phyloP scores from a whole-genome alignment of 2,329 filamentous ascomycete genomes.

The Keithomyces neogunnii region DNA sequence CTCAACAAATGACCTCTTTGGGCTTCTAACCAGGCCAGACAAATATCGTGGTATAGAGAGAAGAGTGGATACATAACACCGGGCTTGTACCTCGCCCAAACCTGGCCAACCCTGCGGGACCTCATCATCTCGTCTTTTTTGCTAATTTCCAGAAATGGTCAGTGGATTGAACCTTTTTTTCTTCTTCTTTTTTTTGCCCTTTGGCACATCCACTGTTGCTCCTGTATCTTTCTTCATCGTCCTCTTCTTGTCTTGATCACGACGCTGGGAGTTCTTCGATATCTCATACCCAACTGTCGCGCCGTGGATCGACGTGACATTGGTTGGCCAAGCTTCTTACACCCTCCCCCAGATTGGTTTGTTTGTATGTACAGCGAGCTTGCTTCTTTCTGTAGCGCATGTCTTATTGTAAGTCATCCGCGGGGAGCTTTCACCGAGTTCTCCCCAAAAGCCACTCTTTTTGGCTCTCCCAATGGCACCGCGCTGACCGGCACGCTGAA shows the following conservation, averaged over 20 bases:
- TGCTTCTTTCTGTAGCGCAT: neutral
- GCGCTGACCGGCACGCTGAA: too few relatives aligned
- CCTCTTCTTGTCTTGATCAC: neutral
- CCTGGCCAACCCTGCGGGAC: conserved; percentile 3
- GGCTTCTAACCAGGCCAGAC: neutral
- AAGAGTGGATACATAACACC: conserved; percentile 3
- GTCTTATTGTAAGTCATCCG: conserved; percentile 1
- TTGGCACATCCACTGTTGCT: neutral
- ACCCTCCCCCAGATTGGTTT: neutral
- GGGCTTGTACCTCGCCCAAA: neutral
- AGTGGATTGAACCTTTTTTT: neutral
- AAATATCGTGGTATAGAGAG: too few relatives aligned
- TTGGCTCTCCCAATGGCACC: too few relatives aligned
- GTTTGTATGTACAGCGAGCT: neutral
- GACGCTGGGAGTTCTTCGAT: neutral
- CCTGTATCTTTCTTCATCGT: neutral
- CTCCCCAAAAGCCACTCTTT: neutral
- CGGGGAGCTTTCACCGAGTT: neutral
- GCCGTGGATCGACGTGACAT: conserved; percentile 3
- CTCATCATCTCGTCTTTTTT: conserved; percentile 3
- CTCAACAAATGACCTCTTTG: neutral
- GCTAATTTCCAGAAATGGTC: conserved; percentile 4
- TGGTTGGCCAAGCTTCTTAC: neutral
- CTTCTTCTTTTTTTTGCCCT: too few relatives aligned
- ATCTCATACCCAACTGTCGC: neutral